Evolutionary conservation across 768 basidiomycete genomes (phyloP).

Genomic region (Lactifluus echinatus): DNA sequence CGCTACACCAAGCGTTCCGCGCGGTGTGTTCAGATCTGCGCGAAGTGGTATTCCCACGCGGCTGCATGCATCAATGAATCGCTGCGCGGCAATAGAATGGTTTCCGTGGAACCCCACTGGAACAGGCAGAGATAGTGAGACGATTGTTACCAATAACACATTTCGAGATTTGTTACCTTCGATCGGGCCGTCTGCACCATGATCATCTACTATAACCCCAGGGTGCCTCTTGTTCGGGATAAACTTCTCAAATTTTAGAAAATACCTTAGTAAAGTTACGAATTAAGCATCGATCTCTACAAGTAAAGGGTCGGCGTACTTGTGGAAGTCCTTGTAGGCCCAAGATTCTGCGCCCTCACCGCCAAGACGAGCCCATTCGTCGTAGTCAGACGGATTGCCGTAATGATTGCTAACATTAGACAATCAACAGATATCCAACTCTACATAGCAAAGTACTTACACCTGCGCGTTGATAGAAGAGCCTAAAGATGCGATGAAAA

Average conservation of each 20-base stretch:
- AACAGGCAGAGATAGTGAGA: background rate
- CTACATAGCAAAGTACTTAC: slow-evolving; percentile 21
- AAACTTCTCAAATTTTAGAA: slow-evolving; percentile 59
- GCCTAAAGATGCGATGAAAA: slow-evolving; percentile 28
- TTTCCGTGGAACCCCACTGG: slow-evolving; percentile 48
- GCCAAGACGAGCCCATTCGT: slow-evolving; percentile 50
- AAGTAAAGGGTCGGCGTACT: slow-evolving; percentile 27
- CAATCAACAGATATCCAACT: background rate
- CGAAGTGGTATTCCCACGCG: slow-evolving; percentile 43
- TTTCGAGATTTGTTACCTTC: slow-evolving; percentile 23
- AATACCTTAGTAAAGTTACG: slow-evolving; percentile 42
- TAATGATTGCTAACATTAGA: slow-evolving; percentile 36
- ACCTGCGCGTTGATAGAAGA: slow-evolving; percentile 57
- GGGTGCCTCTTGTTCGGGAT: slow-evolving; percentile 42
- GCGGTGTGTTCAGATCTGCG: slow-evolving; percentile 48
- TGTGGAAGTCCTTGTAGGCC: slow-evolving; percentile 47
- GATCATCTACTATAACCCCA: slow-evolving; percentile 36
- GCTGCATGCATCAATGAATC: slow-evolving; percentile 48
- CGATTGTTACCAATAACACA: background rate
- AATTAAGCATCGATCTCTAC: background rate
- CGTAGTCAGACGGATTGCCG: slow-evolving; percentile 59
- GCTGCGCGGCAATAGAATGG: slow-evolving; percentile 35
- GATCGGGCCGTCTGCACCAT: slow-evolving; percentile 49
- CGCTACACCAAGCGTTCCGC: slow-evolving; percentile 52
- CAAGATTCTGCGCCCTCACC: slow-evolving; percentile 44